Evolutionary conservation across 768 basidiomycete species (phyloP).

Genomic region (Tylopilus cervinicoccineus): DNA sequence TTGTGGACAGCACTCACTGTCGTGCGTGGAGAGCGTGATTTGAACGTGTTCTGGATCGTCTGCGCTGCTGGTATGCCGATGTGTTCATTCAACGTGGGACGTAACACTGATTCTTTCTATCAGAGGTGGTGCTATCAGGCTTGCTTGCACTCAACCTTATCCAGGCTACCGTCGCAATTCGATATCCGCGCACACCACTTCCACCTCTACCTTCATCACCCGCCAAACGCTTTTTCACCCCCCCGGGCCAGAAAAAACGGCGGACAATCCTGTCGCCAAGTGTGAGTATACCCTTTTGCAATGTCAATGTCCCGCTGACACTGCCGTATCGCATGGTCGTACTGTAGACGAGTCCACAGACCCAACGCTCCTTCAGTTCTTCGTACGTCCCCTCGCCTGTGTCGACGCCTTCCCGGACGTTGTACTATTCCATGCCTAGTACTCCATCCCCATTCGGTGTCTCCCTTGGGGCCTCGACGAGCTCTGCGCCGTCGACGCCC

Average conservation of each 20-base stretch:
- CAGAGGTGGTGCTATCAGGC: slow-evolving; percentile 30
- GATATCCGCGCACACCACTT: slow-evolving; percentile 32
- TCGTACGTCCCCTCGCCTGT: slow-evolving; percentile 28
- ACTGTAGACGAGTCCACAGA: slow-evolving; percentile 23
- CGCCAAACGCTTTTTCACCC: slow-evolving; percentile 19
- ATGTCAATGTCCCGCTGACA: not conserved
- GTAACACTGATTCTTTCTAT: not conserved
- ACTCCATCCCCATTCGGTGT: slow-evolving; percentile 36
- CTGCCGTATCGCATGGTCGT: not conserved
- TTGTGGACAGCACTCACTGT: slow-evolving; percentile 33
- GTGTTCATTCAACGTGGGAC: not conserved
- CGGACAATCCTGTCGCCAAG: slow-evolving; percentile 21
- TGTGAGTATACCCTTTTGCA: slow-evolving; percentile 10
- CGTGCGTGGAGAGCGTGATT: slow-evolving; percentile 19
- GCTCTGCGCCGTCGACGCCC: slow-evolving; percentile 32
- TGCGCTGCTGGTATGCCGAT: slow-evolving; percentile 31
- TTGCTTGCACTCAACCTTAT: slow-evolving; percentile 33
- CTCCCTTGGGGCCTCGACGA: slow-evolving; percentile 31
- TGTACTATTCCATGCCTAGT: slow-evolving; percentile 33
- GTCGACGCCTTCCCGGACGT: slow-evolving; percentile 32
- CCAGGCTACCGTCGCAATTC: slow-evolving; percentile 35
- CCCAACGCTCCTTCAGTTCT: slow-evolving; percentile 27
- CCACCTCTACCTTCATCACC: slow-evolving; percentile 25
- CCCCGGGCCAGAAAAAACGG: slow-evolving; percentile 27
- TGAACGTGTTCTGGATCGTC: slow-evolving; percentile 15